These are phyloP conservation scores for Microcyclosporella mali DNA, from an alignment of 2,329 filamentous ascomycete species.

Conservation along the genomic window DNA sequence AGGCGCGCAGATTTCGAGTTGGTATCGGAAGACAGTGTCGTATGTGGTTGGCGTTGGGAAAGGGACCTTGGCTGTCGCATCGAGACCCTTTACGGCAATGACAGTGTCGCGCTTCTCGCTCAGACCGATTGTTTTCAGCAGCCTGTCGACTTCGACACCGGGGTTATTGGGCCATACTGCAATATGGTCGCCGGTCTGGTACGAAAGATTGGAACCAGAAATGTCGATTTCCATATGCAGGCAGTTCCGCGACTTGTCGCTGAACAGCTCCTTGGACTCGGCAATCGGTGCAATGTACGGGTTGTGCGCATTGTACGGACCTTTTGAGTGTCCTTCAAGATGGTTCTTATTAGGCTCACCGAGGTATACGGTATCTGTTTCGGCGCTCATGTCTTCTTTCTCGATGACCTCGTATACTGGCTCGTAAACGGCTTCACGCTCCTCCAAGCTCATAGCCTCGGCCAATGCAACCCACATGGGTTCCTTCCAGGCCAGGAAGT, in stretches of 20 bases:
- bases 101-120: constrained; percentile 71
- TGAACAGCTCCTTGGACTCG: constrained; percentile 88
- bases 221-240: constrained; percentile 94
- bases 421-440: constrained; percentile 94
- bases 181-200: constrained; percentile 96
- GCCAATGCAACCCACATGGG: constrained; percentile 91
- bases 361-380: constrained; percentile 79
- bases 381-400: constrained; percentile 57
- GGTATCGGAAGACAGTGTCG: constrained; percentile 86
- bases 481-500: constrained; percentile 98
- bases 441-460: constrained; percentile 79
- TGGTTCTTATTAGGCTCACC: constrained; percentile 81
- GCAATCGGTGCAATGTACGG: constrained; percentile 88
- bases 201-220: constrained; percentile 78
- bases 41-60: constrained; percentile 97
- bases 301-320: constrained; percentile 83
- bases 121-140: constrained; percentile 73
- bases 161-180: constrained; percentile 96
- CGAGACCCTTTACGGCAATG: constrained; percentile 81
- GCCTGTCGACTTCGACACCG: constrained; percentile 83
- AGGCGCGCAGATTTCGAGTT: constrained; percentile 92
- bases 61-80: constrained; percentile 92
- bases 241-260: constrained; percentile 84
- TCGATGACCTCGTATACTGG: constrained; percentile 80
- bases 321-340: constrained; percentile 74